Evolutionary conservation across 345 rosid genomes (phyloP).

Genomic region (Brassica napus): DNA sequence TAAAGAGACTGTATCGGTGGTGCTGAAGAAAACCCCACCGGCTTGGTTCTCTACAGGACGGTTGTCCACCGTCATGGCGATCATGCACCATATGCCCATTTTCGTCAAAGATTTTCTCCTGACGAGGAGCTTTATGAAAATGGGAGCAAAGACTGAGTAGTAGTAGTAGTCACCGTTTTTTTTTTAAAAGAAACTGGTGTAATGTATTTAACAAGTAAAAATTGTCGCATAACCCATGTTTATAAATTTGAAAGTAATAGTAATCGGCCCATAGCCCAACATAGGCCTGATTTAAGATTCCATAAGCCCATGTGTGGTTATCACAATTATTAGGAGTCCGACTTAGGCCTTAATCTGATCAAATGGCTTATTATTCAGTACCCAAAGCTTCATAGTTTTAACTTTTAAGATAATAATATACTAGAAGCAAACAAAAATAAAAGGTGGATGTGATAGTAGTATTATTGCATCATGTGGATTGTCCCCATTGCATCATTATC

Average conservation of each 20-base stretch:
- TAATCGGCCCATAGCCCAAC: not conserved
- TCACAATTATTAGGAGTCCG: not conserved
- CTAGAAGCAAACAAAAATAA: not conserved
- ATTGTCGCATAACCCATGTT: not conserved
- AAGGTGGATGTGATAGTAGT: not conserved
- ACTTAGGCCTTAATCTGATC: not conserved
- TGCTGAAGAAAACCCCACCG: conserved; percentile 65
- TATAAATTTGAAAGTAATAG: not conserved
- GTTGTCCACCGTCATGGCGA: conserved; percentile 52
- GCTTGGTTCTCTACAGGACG: conserved; percentile 75
- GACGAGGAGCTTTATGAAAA: conserved; percentile 49
- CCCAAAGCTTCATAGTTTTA: not conserved
- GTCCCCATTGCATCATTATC: not conserved
- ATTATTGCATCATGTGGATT: not conserved
- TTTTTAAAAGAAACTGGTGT: not conserved
- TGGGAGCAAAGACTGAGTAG: conserved; percentile 6
- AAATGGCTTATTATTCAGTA: not conserved
- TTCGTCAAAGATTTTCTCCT: conserved; percentile 59
- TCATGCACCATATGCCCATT: conserved; percentile 73
- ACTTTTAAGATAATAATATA: not conserved
- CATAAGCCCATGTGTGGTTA: not conserved
- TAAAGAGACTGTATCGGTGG: conserved; percentile 52
- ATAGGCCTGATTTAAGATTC: not conserved
- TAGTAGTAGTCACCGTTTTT: not conserved
- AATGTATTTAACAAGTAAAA: conserved; percentile 9